These are phyloP conservation scores for Podila epicladia DNA, from an alignment of 192 early-diverging fungal species.

Conservation along the genomic window DNA sequence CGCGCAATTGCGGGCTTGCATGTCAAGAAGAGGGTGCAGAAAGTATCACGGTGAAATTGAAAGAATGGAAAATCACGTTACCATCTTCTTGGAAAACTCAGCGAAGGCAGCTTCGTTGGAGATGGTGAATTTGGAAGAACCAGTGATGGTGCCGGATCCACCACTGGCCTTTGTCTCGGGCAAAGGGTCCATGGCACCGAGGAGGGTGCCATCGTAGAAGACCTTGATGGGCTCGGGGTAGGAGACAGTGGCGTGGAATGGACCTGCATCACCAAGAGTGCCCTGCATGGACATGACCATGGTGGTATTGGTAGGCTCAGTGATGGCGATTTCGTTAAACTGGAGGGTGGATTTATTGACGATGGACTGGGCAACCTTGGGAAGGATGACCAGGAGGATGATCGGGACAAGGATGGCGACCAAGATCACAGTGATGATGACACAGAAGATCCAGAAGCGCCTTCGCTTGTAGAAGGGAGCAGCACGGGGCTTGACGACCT, in stretches of 20 bases:
- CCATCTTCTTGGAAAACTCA: conserved; percentile 55
- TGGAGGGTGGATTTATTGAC: conserved; percentile 56
- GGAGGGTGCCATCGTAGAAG: conserved; percentile 44
- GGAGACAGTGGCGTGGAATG: conserved; percentile 59
- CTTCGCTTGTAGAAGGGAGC: conserved; percentile 54
- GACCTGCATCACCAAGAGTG: conserved; percentile 55
- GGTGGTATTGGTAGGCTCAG: conserved; percentile 40
- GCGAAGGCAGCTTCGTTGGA: conserved; percentile 35
- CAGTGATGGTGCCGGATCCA: conserved; percentile 20
- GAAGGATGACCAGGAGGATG: conserved; percentile 63
- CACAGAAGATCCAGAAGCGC: conserved; percentile 63
- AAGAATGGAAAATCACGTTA: conserved; percentile 10
- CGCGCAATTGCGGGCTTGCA: too few species aligned
- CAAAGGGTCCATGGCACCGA: conserved; percentile 35
- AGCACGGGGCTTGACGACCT: conserved; percentile 20
- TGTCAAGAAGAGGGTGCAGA: neutral
- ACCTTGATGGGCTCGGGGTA: conserved; percentile 56
- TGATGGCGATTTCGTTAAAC: conserved; percentile 54
- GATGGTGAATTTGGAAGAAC: conserved; percentile 25
- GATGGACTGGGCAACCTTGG: conserved; percentile 58
- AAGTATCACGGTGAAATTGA: neutral
- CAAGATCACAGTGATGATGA: conserved; percentile 53
- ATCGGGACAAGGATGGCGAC: conserved; percentile 55
- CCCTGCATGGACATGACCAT: conserved; percentile 55
- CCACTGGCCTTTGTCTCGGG: conserved; percentile 38